phyloP scores from a whole-genome alignment of 305 asterid species.

The Coffea humblotiana region DNA sequence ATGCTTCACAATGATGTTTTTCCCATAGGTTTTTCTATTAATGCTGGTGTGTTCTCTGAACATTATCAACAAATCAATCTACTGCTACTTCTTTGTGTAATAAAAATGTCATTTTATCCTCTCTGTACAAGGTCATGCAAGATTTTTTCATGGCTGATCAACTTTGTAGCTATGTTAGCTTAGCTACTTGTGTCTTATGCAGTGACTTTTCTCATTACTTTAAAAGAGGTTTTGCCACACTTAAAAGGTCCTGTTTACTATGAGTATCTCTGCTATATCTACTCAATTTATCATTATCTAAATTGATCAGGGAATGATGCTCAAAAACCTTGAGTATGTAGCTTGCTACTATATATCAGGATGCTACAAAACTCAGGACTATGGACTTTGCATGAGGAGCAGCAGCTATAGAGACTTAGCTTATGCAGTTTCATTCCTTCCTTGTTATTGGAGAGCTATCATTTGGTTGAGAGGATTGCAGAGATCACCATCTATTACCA shows the following conservation, averaged over 20 bases:
- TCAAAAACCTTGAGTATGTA: conserved; percentile 63
- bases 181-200: background rate
- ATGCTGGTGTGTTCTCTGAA: conserved; percentile 73
- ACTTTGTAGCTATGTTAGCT: conserved; percentile 84
- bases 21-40: conserved; percentile 34
- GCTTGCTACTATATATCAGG: conserved; percentile 86
- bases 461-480: no score
- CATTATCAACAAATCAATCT: conserved; percentile 72
- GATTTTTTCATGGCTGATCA: conserved; percentile 98
- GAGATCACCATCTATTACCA: no score
- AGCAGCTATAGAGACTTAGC: conserved; percentile 79
- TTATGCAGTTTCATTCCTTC: conserved; percentile 87
- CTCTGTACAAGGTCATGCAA: conserved; percentile 79
- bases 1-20: background rate
- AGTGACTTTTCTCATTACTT: background rate
- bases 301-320: conserved; percentile 69
- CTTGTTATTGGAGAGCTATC: conserved; percentile 94
- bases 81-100: conserved; percentile 59
- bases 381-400: conserved; percentile 68
- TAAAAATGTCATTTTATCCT: conserved; percentile 68
- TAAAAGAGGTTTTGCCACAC: background rate
- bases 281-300: background rate
- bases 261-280: no score
- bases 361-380: conserved; percentile 79
- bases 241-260: background rate